Percentiles rank a stretch among this genome's conserved stretches.
phyloP scores from a whole-genome alignment of 106 monocot species.

The Alisma plantagoaquatica region DNA sequence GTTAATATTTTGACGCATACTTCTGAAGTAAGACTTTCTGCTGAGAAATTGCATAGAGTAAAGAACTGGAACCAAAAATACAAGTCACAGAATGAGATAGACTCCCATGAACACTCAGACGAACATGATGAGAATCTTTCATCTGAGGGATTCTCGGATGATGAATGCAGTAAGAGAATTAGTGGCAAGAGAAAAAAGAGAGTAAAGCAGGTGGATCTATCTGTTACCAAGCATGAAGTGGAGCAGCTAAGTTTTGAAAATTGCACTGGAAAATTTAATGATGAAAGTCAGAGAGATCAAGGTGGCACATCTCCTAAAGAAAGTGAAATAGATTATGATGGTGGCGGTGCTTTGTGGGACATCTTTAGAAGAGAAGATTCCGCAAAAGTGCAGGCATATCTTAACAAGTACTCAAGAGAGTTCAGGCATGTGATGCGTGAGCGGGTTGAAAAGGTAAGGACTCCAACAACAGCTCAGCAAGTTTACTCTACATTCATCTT shows the following conservation, averaged over 20 bases:
- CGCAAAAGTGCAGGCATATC: conserved; percentile 8
- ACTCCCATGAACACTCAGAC: background rate
- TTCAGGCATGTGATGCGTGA: conserved; percentile 7
- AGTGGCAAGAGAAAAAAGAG: background rate
- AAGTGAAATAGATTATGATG: background rate
- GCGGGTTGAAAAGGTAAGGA: conserved; percentile 5
- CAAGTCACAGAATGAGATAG: conserved; percentile 8
- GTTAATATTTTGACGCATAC: conserved; percentile 43
- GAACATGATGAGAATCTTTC: background rate
- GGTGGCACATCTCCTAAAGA: background rate
- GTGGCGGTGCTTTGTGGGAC: conserved; percentile 18
- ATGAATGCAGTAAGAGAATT: background rate
- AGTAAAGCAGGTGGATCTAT: background rate
- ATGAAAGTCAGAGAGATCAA: background rate
- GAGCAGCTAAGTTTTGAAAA: background rate
- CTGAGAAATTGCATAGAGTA: conserved; percentile 6
- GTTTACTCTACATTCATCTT: background rate
- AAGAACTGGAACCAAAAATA: conserved; percentile 15
- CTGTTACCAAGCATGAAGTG: background rate
- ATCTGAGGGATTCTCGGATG: background rate
- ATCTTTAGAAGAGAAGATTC: conserved; percentile 16
- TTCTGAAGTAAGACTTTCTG: conserved; percentile 12
- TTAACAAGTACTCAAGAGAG: conserved; percentile 9
- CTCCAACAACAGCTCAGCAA: background rate
- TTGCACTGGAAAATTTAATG: background rate